Evolutionary conservation across 2,329 filamentous ascomycete genomes (phyloP).

Genomic region (Alternaria sp.): DNA sequence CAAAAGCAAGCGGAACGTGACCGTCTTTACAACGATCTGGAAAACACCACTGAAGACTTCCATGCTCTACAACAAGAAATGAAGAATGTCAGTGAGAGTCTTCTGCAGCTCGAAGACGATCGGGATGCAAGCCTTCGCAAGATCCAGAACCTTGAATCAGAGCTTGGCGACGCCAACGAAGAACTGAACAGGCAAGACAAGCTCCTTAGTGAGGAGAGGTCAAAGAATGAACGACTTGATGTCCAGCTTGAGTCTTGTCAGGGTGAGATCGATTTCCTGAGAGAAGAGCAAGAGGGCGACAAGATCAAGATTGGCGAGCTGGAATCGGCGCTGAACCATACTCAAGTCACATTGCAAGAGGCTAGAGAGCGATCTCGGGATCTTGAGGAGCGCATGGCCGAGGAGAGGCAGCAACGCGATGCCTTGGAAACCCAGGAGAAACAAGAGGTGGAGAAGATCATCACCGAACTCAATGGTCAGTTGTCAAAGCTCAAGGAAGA

Average conservation of each 20-base stretch:
- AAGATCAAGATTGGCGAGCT: slow-evolving; percentile 98
- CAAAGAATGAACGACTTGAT: slow-evolving; percentile 84
- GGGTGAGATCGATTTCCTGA: slow-evolving; percentile 89
- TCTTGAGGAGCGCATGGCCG: slow-evolving; percentile 68
- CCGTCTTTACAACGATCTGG: slow-evolving; percentile 72
- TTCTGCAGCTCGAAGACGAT: slow-evolving; percentile 88
- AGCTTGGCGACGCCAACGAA: slow-evolving; percentile 81
- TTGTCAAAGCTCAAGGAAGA: slow-evolving; percentile 84
- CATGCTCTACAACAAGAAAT: slow-evolving; percentile 92
- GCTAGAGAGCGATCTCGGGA: slow-evolving; percentile 73
- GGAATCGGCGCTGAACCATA: slow-evolving; percentile 78
- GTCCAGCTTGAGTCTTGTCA: slow-evolving; percentile 94
- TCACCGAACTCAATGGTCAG: slow-evolving; percentile 91
- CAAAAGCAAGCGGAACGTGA: slow-evolving; percentile 74
- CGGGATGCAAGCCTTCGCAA: slow-evolving; percentile 77
- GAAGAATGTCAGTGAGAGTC: slow-evolving; percentile 84
- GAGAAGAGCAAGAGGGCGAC: slow-evolving; percentile 95
- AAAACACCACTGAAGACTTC: slow-evolving; percentile 83
- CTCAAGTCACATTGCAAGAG: slow-evolving; percentile 80
- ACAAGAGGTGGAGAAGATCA: slow-evolving; percentile 89
- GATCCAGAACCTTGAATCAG: slow-evolving; percentile 82
- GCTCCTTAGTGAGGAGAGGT: slow-evolving; percentile 81
- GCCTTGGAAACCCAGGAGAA: slow-evolving; percentile 87
- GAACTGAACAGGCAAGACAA: slow-evolving; percentile 87
- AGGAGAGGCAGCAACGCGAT: slow-evolving; percentile 86